A percentile compares a stretch with the other conserved stretches of the same genome.
Conservation (phyloP, 2,329 filamentous ascomycete genomes). For the Cladophialophora yegresii region DNA sequence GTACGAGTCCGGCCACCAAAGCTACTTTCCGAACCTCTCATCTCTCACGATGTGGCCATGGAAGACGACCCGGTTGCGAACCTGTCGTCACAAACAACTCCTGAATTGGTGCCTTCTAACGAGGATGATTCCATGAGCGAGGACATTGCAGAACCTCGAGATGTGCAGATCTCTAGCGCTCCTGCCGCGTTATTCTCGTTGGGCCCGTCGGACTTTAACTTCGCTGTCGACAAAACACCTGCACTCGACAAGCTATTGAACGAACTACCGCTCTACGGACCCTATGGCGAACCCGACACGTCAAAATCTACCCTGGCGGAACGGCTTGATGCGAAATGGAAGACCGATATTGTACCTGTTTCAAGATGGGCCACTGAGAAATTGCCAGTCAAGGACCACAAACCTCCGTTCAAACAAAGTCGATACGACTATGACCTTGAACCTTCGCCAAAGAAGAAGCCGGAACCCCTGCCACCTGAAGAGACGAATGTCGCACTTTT, state of each 20-base stretch:
- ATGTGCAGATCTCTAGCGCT: slow-evolving; percentile 50
- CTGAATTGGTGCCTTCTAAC: slow-evolving; percentile 66
- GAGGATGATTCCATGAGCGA: slow-evolving; percentile 61
- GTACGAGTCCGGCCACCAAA: slow-evolving; percentile 61
- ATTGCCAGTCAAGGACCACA: slow-evolving; percentile 67
- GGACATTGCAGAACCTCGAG: slow-evolving; percentile 44
- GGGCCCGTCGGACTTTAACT: slow-evolving; percentile 78
- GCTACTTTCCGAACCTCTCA: slow-evolving; percentile 38
- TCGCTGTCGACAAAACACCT: slow-evolving; percentile 72
- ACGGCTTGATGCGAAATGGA: slow-evolving; percentile 71
- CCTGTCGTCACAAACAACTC: slow-evolving; percentile 56
- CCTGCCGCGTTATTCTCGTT: slow-evolving; percentile 82
- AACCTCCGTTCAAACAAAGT: slow-evolving; percentile 72
- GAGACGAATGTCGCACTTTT: slow-evolving; percentile 82
- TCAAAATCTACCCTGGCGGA: slow-evolving; percentile 40
- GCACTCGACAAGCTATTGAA: slow-evolving; percentile 74
- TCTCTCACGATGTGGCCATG: slow-evolving; percentile 35
- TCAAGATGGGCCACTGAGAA: slow-evolving; percentile 85
- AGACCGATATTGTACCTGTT: slow-evolving; percentile 73
- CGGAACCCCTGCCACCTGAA: slow-evolving; percentile 63
- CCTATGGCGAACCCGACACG: slow-evolving; percentile 59
- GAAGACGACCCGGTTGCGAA: slow-evolving; percentile 35
- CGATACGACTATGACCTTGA: slow-evolving; percentile 83
- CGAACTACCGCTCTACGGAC: slow-evolving; percentile 78
- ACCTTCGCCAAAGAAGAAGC: slow-evolving; percentile 59